Percentiles rank a stretch among this genome's conserved stretches.
Conservation (phyloP, 345 rosid species). For the Linum usitatissimum region DNA sequence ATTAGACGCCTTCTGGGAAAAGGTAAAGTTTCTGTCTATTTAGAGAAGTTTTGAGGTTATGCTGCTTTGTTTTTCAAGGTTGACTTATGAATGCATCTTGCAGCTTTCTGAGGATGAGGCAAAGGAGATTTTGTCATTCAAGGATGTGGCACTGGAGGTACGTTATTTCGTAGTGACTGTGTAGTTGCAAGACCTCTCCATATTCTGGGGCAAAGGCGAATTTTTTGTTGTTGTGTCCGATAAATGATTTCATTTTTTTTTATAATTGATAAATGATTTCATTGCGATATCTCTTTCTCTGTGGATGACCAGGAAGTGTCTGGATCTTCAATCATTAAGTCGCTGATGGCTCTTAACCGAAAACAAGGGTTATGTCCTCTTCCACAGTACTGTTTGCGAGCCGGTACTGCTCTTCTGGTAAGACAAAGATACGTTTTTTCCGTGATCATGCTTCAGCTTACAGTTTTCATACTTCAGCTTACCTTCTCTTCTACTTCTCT, state of each 20-base stretch:
- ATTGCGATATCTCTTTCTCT: too few relatives aligned
- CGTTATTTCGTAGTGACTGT: neutral
- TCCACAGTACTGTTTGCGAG: constrained; percentile 62
- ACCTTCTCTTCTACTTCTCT: constrained; percentile 15
- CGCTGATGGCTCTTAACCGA: constrained; percentile 47
- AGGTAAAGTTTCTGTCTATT: constrained; percentile 31
- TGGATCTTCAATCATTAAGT: constrained; percentile 53
- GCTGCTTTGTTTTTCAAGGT: constrained; percentile 11
- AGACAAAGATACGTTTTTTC: constrained; percentile 13
- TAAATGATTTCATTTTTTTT: too few relatives aligned
- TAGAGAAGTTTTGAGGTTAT: constrained; percentile 2
- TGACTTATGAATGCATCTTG: constrained; percentile 17
- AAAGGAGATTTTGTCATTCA: constrained; percentile 58
- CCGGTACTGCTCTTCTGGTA: constrained; percentile 86
- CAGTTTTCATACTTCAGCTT: neutral
- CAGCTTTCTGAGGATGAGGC: constrained; percentile 68
- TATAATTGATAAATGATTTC: too few relatives aligned
- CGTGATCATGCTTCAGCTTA: constrained; percentile 3
- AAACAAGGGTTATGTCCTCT: constrained; percentile 56
- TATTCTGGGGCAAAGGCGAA: too few relatives aligned
- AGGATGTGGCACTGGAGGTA: constrained; percentile 63
- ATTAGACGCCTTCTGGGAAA: constrained; percentile 74
- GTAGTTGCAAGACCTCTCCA: neutral
- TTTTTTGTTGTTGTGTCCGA: too few relatives aligned
- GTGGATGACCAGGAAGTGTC: constrained; percentile 41